Evolutionary conservation across 805 yeast genomes (phyloP).

Genomic region (Clavispora asparagi): DNA sequence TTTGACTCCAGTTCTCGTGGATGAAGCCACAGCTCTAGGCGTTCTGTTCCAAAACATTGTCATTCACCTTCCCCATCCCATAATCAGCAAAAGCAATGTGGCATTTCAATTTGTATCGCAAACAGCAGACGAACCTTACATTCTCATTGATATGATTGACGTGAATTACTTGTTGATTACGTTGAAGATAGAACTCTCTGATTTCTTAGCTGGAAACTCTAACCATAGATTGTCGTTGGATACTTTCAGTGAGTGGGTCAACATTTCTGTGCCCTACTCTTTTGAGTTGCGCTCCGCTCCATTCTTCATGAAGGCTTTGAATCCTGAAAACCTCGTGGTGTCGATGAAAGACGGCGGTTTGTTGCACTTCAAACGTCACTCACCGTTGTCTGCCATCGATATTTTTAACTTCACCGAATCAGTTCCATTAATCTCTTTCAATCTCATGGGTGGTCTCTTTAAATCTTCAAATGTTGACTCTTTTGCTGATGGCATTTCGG

Average conservation of each 20-base stretch:
- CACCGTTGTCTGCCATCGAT: conserved; percentile 32
- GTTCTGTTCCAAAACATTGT: conserved; percentile 31
- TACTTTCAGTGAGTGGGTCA: conserved; percentile 55
- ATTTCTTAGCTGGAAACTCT: conserved; percentile 30
- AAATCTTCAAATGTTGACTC: conserved; percentile 11
- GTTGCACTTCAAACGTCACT: conserved; percentile 43
- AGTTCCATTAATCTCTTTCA: conserved; percentile 28
- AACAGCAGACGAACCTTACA: conserved; percentile 16
- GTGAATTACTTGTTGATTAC: conserved; percentile 49
- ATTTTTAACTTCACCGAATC: conserved; percentile 51
- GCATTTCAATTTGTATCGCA: conserved; percentile 10
- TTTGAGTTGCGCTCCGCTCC: conserved; percentile 44
- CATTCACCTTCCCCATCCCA: conserved; percentile 18
- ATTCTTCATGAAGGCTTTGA: conserved; percentile 44
- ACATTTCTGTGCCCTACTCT: conserved; percentile 61
- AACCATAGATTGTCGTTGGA: conserved; percentile 19
- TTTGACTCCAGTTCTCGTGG: conserved; percentile 34
- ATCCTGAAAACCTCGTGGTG: conserved; percentile 43
- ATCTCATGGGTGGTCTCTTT: conserved; percentile 21
- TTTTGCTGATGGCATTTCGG: conserved; percentile 33
- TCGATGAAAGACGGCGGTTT: conserved; percentile 76
- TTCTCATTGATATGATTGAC: conserved; percentile 53
- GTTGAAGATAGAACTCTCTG: conserved; percentile 35
- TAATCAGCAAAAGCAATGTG: conserved; percentile 11
- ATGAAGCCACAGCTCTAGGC: conserved; percentile 28